phyloP scores from a whole-genome alignment of 1,139 yeast species.

The Eremothecium sinecaudum region DNA sequence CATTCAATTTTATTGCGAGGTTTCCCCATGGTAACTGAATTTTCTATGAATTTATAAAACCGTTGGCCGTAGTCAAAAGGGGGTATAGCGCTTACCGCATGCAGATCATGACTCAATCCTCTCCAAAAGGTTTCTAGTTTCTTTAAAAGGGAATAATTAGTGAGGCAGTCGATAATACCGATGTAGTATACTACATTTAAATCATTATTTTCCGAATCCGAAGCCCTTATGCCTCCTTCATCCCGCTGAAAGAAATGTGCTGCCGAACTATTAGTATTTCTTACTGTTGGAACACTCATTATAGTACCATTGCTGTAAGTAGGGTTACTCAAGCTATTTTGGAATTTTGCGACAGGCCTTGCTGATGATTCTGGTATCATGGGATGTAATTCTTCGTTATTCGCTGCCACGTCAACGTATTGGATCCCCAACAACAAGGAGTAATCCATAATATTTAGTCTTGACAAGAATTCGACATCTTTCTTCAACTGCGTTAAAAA shows the following conservation, averaged over 20 bases:
- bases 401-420: slow-evolving; percentile 37
- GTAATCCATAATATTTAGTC: slow-evolving; percentile 88
- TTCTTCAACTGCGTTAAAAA: slow-evolving; percentile 61
- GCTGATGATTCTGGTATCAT: slow-evolving; percentile 7
- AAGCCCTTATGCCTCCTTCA: slow-evolving; percentile 80
- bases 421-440: slow-evolving; percentile 82
- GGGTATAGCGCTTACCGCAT: slow-evolving; percentile 79
- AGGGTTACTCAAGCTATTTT: no score
- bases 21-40: slow-evolving; percentile 17
- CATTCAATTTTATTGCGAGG: slow-evolving; percentile 8
- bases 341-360: slow-evolving; percentile 8
- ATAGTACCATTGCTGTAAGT: no score
- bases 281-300: slow-evolving; percentile 8
- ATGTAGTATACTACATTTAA: slow-evolving; percentile 69
- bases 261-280: slow-evolving; percentile 4
- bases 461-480: slow-evolving; percentile 66
- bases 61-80: slow-evolving; percentile 84
- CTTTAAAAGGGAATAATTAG: slow-evolving; percentile 71
- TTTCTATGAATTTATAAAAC: slow-evolving; percentile 57
- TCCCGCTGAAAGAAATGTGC: slow-evolving; percentile 56
- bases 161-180: slow-evolving; percentile 90
- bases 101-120: slow-evolving; percentile 57
- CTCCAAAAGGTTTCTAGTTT: slow-evolving; percentile 82
- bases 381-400: slow-evolving; percentile 23
- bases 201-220: slow-evolving; percentile 56